These are phyloP conservation scores for Scalesia atractyloides DNA, from an alignment of 129 eudicot genomes.

Conservation along the genomic window DNA sequence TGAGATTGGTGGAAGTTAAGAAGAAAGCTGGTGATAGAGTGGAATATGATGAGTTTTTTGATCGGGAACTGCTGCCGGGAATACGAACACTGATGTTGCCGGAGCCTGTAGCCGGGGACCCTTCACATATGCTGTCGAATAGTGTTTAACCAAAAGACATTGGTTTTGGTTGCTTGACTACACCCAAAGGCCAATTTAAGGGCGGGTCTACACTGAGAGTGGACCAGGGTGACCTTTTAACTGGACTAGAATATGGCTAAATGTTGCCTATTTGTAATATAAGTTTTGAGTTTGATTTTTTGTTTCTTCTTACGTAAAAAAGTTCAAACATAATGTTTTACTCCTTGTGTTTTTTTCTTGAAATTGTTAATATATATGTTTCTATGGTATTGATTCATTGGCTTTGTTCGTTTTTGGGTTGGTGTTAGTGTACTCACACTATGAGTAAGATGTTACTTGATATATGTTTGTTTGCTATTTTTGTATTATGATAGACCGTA, in stretches of 20 bases:
- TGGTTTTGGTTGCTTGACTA: background rate
- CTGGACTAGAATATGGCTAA: too few relatives aligned
- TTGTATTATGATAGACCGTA: too few relatives aligned
- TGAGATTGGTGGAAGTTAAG: slow-evolving; percentile 10
- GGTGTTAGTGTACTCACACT: too few relatives aligned
- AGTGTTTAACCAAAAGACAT: background rate
- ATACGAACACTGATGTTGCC: slow-evolving; percentile 6
- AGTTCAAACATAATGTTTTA: background rate
- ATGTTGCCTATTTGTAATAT: background rate
- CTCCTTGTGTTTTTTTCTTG: background rate
- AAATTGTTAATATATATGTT: background rate
- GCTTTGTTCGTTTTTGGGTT: too few relatives aligned
- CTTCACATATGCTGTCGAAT: background rate
- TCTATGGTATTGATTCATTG: background rate
- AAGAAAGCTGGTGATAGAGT: background rate
- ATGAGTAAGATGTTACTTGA: too few relatives aligned
- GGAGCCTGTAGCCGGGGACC: background rate
- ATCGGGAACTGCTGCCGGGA: background rate
- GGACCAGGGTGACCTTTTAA: too few relatives aligned
- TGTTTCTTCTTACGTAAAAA: background rate
- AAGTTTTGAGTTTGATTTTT: background rate
- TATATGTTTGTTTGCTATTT: too few relatives aligned
- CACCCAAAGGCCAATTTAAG: too few relatives aligned
- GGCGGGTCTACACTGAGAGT: too few relatives aligned
- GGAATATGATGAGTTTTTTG: slow-evolving; percentile 6